Evolutionary conservation across 83 land plant species (phyloP).

Genomic region (Thuja plicata): DNA sequence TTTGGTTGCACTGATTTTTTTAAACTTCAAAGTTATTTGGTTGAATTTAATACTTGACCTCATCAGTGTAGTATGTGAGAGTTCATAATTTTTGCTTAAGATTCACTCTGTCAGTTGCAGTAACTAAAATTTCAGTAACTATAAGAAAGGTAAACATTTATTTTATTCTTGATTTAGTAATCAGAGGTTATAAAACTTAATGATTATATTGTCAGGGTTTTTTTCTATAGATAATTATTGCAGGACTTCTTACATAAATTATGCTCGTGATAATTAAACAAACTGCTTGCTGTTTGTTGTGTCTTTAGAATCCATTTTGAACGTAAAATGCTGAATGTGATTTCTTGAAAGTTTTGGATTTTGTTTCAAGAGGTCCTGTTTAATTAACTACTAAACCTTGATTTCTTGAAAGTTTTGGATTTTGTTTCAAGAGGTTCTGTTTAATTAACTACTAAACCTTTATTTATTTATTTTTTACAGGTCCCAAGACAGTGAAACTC

Average conservation of each 20-base stretch:
- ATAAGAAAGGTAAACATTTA: background rate
- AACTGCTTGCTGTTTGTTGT: background rate
- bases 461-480: conserved; percentile 35
- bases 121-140: background rate
- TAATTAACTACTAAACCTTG: background rate
- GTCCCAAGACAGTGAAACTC: conserved; percentile 87
- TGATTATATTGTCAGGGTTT: background rate
- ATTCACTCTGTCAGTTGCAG: background rate
- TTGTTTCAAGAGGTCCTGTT: background rate
- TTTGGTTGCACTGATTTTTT: background rate
- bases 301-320: background rate
- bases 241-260: background rate
- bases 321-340: conserved; percentile 13
- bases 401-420: background rate
- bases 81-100: background rate
- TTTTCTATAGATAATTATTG: background rate
- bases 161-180: background rate
- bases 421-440: background rate
- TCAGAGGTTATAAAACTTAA: background rate
- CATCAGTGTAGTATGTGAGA: background rate
- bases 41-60: background rate
- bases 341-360: background rate
- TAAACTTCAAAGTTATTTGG: background rate
- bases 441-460: background rate
- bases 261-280: background rate